Conservation (phyloP, 768 basidiomycete species). For the Psilocybe cyanescens region DNA sequence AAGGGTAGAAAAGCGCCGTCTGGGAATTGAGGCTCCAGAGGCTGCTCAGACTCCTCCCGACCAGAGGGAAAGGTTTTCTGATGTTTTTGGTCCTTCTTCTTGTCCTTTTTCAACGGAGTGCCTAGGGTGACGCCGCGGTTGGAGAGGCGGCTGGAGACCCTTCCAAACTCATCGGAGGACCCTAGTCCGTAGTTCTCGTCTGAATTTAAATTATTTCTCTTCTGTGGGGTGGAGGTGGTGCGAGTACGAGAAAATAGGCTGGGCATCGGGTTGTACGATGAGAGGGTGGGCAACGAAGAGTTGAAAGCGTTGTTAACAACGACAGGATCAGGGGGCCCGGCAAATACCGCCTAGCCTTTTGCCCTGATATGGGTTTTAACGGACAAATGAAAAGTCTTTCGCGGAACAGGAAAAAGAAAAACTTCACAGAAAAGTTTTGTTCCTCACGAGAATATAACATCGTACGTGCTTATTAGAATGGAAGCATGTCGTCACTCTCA, state of each 20-base stretch:
- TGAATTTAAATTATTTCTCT: constrained; percentile 34
- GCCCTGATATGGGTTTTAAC: constrained; percentile 16
- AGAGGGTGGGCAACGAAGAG: constrained; percentile 30
- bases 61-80: constrained; percentile 45
- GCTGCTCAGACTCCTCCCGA: constrained; percentile 36
- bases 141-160: constrained; percentile 52
- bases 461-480: neutral
- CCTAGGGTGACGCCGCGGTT: constrained; percentile 33
- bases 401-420: neutral
- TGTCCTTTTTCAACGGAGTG: constrained; percentile 52
- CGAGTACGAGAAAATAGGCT: constrained; percentile 75
- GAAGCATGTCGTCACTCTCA: constrained; percentile 2
- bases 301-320: constrained; percentile 23
- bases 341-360: constrained; percentile 17
- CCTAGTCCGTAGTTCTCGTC: constrained; percentile 29
- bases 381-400: neutral
- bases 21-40: constrained; percentile 38
- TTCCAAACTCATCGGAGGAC: constrained; percentile 68
- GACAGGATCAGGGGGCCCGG: constrained; percentile 28
- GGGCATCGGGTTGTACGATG: constrained; percentile 59
- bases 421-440: neutral
- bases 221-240: constrained; percentile 59
- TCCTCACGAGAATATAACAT: neutral
- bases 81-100: constrained; percentile 51
- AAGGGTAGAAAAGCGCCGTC: constrained; percentile 60